A percentile compares a stretch with the other conserved stretches of the same genome.
These are phyloP conservation scores for Dioszegia crocea DNA, from an alignment of 768 basidiomycete species.

Conservation along the genomic window DNA sequence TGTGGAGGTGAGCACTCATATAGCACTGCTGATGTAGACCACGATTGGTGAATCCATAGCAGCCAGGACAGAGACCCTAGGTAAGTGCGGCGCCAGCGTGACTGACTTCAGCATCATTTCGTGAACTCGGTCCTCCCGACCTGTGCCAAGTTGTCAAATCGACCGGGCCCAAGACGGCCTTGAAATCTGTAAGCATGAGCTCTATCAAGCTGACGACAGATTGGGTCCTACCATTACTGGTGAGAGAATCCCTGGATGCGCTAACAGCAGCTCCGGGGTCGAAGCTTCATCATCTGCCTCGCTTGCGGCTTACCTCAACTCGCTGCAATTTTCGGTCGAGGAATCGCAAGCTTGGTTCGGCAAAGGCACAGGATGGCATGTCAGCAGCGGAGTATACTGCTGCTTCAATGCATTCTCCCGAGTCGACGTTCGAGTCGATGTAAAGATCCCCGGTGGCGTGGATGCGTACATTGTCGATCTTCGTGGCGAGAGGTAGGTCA, in stretches of 20 bases:
- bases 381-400: constrained; percentile 88
- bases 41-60: constrained; percentile 85
- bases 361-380: constrained; percentile 78
- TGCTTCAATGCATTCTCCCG: constrained; percentile 98
- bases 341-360: constrained; percentile 84
- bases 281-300: constrained; percentile 98
- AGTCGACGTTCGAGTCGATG: constrained; percentile 93
- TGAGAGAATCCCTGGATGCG: neutral
- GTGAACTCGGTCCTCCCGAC: constrained; percentile 96
- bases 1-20: constrained; percentile 66
- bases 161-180: constrained; percentile 66
- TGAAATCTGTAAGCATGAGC: constrained; percentile 71
- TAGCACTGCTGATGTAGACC: constrained; percentile 49
- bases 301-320: constrained; percentile 96
- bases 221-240: constrained; percentile 89
- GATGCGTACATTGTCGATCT: constrained; percentile 89
- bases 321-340: constrained; percentile 91
- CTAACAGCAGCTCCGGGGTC: constrained; percentile 76
- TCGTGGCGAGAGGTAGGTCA: constrained; percentile 79
- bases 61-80: constrained; percentile 84
- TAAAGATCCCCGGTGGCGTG: constrained; percentile 97
- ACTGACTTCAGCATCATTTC: constrained; percentile 69
- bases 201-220: constrained; percentile 52
- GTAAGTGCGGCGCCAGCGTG: constrained; percentile 55
- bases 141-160: constrained; percentile 93